phyloP scores from a whole-genome alignment of 78 protist genomes.

The Dictyostelium discoideum region DNA sequence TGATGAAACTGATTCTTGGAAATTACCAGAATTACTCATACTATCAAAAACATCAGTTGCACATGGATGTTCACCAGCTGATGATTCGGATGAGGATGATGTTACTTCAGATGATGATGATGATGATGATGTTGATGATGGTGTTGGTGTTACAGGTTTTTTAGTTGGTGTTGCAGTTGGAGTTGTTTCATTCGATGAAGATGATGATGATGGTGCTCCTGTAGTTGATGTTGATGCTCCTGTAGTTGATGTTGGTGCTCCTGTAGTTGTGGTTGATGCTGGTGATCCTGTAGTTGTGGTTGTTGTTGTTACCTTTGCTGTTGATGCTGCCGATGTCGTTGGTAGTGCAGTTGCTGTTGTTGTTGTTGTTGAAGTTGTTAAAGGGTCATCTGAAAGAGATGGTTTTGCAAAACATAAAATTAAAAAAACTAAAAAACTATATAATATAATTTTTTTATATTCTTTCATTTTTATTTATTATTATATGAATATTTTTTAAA shows the following conservation, averaged over 20 bases:
- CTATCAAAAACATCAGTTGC: neutral
- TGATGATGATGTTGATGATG: neutral
- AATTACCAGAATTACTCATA: neutral
- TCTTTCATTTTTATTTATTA: neutral
- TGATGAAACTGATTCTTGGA: neutral
- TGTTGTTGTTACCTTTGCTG: neutral
- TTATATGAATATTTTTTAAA: neutral
- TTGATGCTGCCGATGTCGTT: neutral
- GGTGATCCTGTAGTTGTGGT: neutral
- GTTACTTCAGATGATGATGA: too few relatives aligned
- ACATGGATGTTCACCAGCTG: neutral
- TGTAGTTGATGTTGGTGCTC: neutral
- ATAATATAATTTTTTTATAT: neutral
- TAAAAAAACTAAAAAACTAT: neutral
- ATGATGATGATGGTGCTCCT: neutral
- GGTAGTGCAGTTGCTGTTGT: neutral
- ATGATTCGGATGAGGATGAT: neutral
- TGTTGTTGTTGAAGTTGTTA: neutral
- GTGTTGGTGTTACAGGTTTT: neutral
- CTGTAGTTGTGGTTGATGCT: neutral
- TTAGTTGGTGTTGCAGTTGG: neutral
- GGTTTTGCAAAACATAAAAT: neutral
- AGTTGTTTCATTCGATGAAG: neutral
- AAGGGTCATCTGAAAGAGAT: neutral
- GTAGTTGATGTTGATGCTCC: neutral